Evolutionary conservation across 2,329 filamentous ascomycete genomes (phyloP).

Genomic region (Neobulgaria alba): DNA sequence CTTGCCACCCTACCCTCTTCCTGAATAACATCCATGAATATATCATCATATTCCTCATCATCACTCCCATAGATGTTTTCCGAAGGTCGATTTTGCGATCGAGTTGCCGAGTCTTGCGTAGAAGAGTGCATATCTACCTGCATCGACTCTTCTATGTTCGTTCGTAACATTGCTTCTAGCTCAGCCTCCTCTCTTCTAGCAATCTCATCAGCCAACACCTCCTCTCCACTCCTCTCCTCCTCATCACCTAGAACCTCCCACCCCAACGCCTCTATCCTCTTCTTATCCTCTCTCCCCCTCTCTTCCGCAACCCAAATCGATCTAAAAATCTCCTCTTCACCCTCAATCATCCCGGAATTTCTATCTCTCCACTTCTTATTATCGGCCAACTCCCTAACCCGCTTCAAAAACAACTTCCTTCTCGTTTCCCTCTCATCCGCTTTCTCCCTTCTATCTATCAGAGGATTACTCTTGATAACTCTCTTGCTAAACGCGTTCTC

Average conservation of each 20-base stretch:
- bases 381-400: conserved; percentile 51
- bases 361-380: conserved; percentile 51
- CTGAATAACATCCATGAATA: conserved; percentile 59
- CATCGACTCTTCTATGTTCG: background rate
- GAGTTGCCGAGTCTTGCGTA: background rate
- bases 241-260: conserved; percentile 16
- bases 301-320: conserved; percentile 32
- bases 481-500: conserved; percentile 31
- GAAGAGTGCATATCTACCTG: background rate
- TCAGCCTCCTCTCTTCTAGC: conserved; percentile 46
- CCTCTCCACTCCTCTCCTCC: conserved; percentile 20
- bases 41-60: conserved; percentile 51
- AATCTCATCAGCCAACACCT: conserved; percentile 42
- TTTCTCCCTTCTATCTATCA: conserved; percentile 42
- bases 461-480: conserved; percentile 51
- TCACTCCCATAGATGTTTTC: conserved; percentile 32
- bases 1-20: conserved; percentile 29
- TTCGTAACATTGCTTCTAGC: conserved; percentile 44
- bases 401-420: conserved; percentile 61
- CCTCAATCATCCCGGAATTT: conserved; percentile 32
- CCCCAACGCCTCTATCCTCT: background rate
- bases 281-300: conserved; percentile 24
- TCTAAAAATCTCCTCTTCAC: conserved; percentile 47
- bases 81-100: conserved; percentile 5
- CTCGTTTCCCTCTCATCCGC: conserved; percentile 53